phyloP scores from a whole-genome alignment of 768 basidiomycete genomes.

The Flagelloscypha sp. region DNA sequence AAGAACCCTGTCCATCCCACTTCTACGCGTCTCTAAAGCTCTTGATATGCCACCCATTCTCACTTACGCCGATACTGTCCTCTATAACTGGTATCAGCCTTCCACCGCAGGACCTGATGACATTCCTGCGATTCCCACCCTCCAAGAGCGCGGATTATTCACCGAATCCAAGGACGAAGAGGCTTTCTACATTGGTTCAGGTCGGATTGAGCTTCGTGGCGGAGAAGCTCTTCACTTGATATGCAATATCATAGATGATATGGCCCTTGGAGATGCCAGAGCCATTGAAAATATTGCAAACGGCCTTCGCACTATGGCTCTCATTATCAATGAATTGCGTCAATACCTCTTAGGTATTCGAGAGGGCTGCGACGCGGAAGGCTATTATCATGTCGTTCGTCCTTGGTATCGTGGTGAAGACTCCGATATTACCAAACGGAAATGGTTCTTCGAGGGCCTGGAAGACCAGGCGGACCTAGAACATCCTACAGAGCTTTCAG shows the following conservation, averaged over 20 bases:
- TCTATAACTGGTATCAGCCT: constrained; percentile 38
- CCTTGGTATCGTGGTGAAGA: constrained; percentile 60
- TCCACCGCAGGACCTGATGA: not conserved
- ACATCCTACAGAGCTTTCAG: constrained; percentile 34
- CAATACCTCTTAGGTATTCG: constrained; percentile 36
- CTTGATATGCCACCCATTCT: constrained; percentile 52
- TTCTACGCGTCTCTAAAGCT: constrained; percentile 35
- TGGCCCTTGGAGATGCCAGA: constrained; percentile 45
- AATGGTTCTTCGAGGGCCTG: constrained; percentile 40
- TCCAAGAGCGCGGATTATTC: constrained; percentile 35
- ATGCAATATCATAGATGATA: constrained; percentile 49
- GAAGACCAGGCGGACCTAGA: constrained; percentile 19
- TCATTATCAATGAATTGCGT: constrained; percentile 37
- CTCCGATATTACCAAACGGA: constrained; percentile 18
- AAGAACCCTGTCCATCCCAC: constrained; percentile 37
- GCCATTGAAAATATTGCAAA: constrained; percentile 39
- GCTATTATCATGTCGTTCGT: constrained; percentile 49
- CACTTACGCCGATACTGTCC: constrained; percentile 56
- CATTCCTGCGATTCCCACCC: constrained; percentile 26
- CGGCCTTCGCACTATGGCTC: constrained; percentile 38
- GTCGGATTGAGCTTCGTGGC: constrained; percentile 50
- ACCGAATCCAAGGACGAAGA: constrained; percentile 45
- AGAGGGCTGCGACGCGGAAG: constrained; percentile 40
- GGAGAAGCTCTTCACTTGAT: constrained; percentile 47
- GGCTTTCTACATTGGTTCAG: constrained; percentile 54